Conservation (phyloP, 208 protist genomes). For the Herpetomonas samuelpessoai region DNA sequence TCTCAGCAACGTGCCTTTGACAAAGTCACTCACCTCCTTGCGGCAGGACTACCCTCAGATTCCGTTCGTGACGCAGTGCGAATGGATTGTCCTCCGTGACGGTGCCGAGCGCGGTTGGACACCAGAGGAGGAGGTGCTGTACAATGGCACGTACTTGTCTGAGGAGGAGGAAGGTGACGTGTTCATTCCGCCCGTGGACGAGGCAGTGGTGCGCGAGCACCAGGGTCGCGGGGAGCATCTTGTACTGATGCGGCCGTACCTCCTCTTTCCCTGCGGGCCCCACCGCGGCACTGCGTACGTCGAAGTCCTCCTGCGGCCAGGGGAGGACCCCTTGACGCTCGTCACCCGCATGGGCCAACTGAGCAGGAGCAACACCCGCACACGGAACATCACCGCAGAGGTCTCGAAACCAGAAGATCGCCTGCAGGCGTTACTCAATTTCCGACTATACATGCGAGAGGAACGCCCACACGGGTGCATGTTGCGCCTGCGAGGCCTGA, state of each 20-base stretch:
- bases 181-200: background rate
- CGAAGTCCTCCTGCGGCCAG: too few species aligned
- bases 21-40: too few species aligned
- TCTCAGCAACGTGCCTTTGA: too few species aligned
- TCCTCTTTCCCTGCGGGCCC: background rate
- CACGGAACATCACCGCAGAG: background rate
- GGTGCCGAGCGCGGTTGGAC: background rate
- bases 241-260: background rate
- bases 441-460: background rate
- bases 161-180: background rate
- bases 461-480: background rate
- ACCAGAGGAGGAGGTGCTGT: background rate
- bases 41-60: too few species aligned
- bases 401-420: background rate
- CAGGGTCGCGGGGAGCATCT: background rate
- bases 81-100: too few species aligned
- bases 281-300: background rate
- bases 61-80: too few species aligned
- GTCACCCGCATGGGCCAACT: too few species aligned
- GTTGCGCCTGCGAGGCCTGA: background rate
- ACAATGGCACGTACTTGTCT: too few species aligned
- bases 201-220: background rate
- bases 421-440: background rate
- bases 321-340: too few species aligned
- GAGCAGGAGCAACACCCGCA: too few species aligned